Evolutionary conservation across 768 basidiomycete genomes (phyloP), one percentile per base, ranked within the genome.

Genomic region (Mycena polygramma): DNA sequence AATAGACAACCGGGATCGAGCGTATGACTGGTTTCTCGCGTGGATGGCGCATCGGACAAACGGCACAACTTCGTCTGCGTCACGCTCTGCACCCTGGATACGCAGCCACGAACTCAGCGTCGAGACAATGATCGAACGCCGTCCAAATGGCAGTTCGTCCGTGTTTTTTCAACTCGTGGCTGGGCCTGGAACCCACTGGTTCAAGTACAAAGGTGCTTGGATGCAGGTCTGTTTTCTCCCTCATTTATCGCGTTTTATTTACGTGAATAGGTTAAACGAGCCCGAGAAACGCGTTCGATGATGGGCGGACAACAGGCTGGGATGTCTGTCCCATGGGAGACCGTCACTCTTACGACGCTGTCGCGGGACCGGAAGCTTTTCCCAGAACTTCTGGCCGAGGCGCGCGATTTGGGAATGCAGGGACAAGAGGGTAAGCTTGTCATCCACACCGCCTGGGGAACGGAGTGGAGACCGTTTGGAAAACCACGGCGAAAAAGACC

Each of bases 391-490:
- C 89, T 99, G 5, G 80, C 88, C 2, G 97, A 99, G 79, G 97
- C 98, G n/a, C 87, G 95, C 60, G 91, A 94, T 76, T 84, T 97
- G 48, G 97, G 96, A 0, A 87, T 97, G 85, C 87, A 84, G 39
- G 91, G 88, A 0, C 93, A 96, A 70, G 95, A 97, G 79, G 97
- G 97, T 58, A 96, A 96, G 76, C 94, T 97, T 11, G 94, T 99
- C 66, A 93, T 99, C 67, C 94, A 97, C 74, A 98, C 96, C 1
- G 95, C 97, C 6, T 98, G 97, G 96, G 96, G 96, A 0, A 92
- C 91, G 39, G 96, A 98, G 74, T 99, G 98, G 98, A 87, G 90
- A 70, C 96, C 94, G 10, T 98, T 99, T 77, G 98, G 98, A 9
- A 92, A 92, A 75, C 96, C 98, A 43, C 86, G 97, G 55, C 85